Evolutionary conservation across 2,329 filamentous ascomycete genomes (phyloP), one percentile per base, ranked within the genome.

Genomic region (Xylariaceae sp.): DNA sequence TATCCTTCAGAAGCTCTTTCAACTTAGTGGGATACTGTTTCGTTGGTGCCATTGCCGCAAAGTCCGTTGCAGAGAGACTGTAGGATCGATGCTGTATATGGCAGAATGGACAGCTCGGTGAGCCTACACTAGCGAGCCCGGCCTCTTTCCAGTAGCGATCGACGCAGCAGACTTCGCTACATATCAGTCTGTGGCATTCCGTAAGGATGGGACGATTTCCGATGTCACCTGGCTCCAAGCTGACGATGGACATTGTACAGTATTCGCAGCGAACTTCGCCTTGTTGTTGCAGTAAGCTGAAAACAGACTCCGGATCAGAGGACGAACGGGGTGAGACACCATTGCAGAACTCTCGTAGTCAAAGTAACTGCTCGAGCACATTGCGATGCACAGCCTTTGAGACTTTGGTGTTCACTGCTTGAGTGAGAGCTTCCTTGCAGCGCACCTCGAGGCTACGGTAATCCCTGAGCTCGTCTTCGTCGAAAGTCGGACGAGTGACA

Each of bases 281-380:
- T 19, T 37, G 40, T 34, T 51, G 45, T 24, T 51, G 45, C 6
- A 49, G 38, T 19, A 51, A 31, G 17, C 39, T 41, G 3, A 31
- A 33, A 34, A 16, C 16, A 32, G 45, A 46, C 19, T 46, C 41
- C 13, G 38, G 31, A 13, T 48, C 33, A 9, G 43, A 39, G 13
- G 48, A 34, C 16, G 34, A 9, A 17, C 18, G 16, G 12, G 17
- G 9, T 13, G 34, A 15, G 7, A 41, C 44, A 9, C 19, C 48
- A 33, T 59, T 57, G 41, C 56, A 61, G 37, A 58, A 58, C 4
- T 60, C 45, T 13, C 58, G 55, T 17, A 58, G 37, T 19, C 43
- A 44, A 4, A 60, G 42, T 1, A 60, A 15, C 11, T 45, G 41
- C 11, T 46, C 39, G 3, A 57, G 35, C 7, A 59, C 47, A 32